Percentiles rank a stretch among this genome's conserved stretches.
Evolutionary conservation across 805 yeast genomes (phyloP).

Genomic region (Candida pseudofarinosa): DNA sequence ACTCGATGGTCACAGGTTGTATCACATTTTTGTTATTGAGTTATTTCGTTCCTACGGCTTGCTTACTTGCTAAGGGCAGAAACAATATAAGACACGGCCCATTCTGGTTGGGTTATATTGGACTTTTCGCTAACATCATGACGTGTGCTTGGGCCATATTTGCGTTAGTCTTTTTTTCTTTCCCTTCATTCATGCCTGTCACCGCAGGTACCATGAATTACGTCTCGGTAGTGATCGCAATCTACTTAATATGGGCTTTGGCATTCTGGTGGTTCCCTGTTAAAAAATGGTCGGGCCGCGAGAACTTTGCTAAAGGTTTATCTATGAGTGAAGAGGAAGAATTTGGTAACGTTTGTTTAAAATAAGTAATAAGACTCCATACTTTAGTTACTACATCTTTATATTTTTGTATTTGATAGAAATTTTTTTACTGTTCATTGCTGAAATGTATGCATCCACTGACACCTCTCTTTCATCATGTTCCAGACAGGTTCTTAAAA

Average conservation of each 20-base stretch:
- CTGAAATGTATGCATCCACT: constrained; percentile 38
- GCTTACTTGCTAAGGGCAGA: constrained; percentile 47
- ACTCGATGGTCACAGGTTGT: constrained; percentile 60
- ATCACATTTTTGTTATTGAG: constrained; percentile 55
- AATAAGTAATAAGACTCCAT: not conserved
- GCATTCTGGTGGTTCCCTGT: constrained; percentile 43
- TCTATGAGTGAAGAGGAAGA: constrained; percentile 38
- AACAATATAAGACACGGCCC: constrained; percentile 57
- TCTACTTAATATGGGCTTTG: constrained; percentile 30
- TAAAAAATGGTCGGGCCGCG: constrained; percentile 33
- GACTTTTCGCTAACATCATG: constrained; percentile 47
- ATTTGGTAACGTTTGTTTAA: constrained; percentile 41
- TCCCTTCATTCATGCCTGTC: constrained; percentile 64
- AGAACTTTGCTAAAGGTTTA: constrained; percentile 40
- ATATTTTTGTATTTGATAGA: not conserved
- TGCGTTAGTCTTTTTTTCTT: constrained; percentile 56
- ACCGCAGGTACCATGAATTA: constrained; percentile 63
- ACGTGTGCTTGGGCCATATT: constrained; percentile 56
- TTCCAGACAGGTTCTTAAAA: constrained; percentile 51
- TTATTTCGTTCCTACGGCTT: constrained; percentile 52
- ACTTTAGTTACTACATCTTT: too few relatives aligned
- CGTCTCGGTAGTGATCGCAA: constrained; percentile 50
- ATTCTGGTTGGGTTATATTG: constrained; percentile 60
- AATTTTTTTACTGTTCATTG: not conserved
- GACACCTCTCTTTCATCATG: constrained; percentile 50